These are phyloP conservation scores for Elaphomyces granulatus DNA, from an alignment of 495 filamentous ascomycete species.

Conservation along the genomic window DNA sequence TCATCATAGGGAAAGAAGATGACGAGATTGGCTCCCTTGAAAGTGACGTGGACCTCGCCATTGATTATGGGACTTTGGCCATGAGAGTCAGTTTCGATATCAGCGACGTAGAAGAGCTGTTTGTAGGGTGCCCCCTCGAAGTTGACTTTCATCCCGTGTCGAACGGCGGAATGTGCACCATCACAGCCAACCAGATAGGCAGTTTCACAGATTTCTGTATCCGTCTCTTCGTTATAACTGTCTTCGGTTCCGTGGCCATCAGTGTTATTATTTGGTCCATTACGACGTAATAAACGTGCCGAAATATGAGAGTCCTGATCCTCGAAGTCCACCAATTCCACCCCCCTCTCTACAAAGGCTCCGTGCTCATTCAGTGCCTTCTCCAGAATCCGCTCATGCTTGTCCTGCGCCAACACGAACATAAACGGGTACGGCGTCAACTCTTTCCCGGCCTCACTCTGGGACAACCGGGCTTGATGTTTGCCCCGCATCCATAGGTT, in stretches of 20 bases:
- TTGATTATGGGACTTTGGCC: no score
- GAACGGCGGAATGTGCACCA: slow-evolving; percentile 58
- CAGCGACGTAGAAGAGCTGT: no score
- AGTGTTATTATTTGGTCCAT: slow-evolving; percentile 6
- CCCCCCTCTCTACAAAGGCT: slow-evolving; percentile 18
- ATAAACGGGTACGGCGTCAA: slow-evolving; percentile 26
- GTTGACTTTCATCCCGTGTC: no score
- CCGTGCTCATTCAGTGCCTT: slow-evolving; percentile 18
- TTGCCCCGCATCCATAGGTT: slow-evolving; percentile 22
- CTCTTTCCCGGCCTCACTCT: slow-evolving; percentile 14
- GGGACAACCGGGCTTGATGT: slow-evolving; percentile 12
- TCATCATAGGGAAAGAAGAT: no score
- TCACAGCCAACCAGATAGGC: no score
- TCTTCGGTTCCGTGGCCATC: not conserved
- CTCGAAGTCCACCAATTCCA: slow-evolving; percentile 14
- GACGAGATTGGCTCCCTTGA: no score
- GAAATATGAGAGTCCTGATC: slow-evolving; percentile 15
- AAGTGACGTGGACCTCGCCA: no score
- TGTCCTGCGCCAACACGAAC: slow-evolving; percentile 18
- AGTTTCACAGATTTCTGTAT: no score
- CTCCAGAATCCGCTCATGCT: slow-evolving; percentile 25
- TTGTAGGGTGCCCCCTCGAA: no score
- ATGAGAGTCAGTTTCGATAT: no score
- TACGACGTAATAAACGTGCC: no score
- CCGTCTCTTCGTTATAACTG: slow-evolving; percentile 7